phyloP scores from a whole-genome alignment of 208 protist genomes.

The Wallacemonas sp. region DNA sequence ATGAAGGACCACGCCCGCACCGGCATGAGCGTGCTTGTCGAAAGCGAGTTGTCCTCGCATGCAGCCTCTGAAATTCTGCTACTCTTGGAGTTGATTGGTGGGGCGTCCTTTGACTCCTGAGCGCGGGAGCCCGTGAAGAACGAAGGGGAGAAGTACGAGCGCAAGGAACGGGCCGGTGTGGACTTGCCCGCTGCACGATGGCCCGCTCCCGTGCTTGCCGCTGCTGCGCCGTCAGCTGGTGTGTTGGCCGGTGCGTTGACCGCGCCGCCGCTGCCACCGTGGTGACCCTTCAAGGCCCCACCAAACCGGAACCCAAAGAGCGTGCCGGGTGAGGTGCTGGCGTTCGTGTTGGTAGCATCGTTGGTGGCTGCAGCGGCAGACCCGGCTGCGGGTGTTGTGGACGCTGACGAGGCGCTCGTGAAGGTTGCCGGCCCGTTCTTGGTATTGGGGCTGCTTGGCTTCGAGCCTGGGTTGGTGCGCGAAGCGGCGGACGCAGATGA shows the following conservation, averaged over 20 bases:
- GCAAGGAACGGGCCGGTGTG: not conserved
- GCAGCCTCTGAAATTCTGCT: not conserved
- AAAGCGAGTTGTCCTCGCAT: not conserved
- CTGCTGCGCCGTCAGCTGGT: not conserved
- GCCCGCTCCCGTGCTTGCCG: not conserved
- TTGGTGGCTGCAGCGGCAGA: not conserved
- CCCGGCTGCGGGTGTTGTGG: not conserved
- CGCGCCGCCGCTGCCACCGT: not conserved
- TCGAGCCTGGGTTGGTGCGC: too few relatives aligned
- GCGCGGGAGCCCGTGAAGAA: not conserved
- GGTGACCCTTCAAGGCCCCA: not conserved
- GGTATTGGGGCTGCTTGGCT: too few relatives aligned
- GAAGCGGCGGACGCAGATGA: not conserved
- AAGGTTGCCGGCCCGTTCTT: too few relatives aligned
- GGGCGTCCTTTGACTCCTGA: not conserved
- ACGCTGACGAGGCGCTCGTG: not conserved
- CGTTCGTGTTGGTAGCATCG: not conserved
- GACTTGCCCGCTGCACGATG: constrained; percentile 1
- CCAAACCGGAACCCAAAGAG: not conserved
- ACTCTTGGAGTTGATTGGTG: not conserved
- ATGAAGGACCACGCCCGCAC: constrained; percentile 22
- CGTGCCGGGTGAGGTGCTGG: not conserved
- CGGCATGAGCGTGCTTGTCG: not conserved
- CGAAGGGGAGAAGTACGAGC: not conserved
- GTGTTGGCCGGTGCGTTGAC: not conserved